Evolutionary conservation across 495 filamentous ascomycete species (phyloP), one percentile per base, ranked within the genome.

Genomic region (Schizothecium vesticola): DNA sequence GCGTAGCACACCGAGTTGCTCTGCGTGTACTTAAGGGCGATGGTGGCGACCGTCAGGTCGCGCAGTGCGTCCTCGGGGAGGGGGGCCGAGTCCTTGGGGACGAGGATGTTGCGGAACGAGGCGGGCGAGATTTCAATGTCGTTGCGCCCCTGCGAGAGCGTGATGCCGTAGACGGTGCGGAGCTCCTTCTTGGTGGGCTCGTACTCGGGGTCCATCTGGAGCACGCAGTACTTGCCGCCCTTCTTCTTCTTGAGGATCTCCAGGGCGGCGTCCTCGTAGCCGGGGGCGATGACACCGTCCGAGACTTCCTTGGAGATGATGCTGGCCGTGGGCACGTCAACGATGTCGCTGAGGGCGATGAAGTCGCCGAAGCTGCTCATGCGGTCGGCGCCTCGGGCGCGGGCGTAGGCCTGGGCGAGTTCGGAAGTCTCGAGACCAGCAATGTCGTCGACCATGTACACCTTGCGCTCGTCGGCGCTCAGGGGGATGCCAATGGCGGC

Each of bases 1-100:
- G 95, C 93, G 77, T 97, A 98, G 87, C 95, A 97, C 72, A 99
- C 95, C 19, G 93, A 97, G 85, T 99, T 99, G 74, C 91, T 95
- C 80, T 99, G 95, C 1, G 95, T 99, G 82, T 94, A 99, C 83
- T 99, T 99, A 57, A 97, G 84, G 7, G 95, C 91, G 71, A 99
- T 97, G 63, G 96, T 98, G 33, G 95, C 95, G 55, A 99, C 92
- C 28, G 94, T 93, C 60, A 99, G 84, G 77, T 99, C 95, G 59
- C 96, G 88, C 59, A 92, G 82, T 59, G 95, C 96, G 64, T 88
- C 85, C 68, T 93, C 91, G 22, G 93, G 88, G 13, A 99, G 87
- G 5, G 84, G 78, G 31, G 79, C 76, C 58, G 88, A 84, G 69
- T 91, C 87, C 82, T 94, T 95, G 56, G 93, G 93, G 19, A 89